phyloP scores from a whole-genome alignment of 2,329 filamentous ascomycete species.

The Cladorrhinum sp. region DNA sequence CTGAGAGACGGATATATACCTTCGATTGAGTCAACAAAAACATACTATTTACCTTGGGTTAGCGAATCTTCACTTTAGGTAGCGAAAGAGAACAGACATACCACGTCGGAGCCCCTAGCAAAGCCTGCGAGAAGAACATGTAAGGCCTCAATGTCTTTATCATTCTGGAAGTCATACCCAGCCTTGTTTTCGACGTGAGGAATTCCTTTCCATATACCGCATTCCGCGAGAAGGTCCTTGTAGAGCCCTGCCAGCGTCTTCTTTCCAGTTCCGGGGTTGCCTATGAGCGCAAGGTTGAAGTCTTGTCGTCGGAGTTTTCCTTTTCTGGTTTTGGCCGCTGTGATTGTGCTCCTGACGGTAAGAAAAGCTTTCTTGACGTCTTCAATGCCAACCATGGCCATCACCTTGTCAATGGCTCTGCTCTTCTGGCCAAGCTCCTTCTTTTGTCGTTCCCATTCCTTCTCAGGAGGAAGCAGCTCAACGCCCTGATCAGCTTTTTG shows the following conservation, averaged over 20 bases:
- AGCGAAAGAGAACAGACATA: neutral
- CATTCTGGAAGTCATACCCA: slow-evolving; percentile 2
- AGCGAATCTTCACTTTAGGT: neutral
- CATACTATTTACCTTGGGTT: neutral
- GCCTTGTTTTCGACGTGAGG: neutral
- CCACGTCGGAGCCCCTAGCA: neutral
- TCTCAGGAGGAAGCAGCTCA: slow-evolving; percentile 5
- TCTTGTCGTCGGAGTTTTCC: slow-evolving; percentile 43
- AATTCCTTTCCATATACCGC: slow-evolving; percentile 1
- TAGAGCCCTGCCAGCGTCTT: slow-evolving; percentile 60
- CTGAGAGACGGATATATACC: neutral
- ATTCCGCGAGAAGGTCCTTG: slow-evolving; percentile 45
- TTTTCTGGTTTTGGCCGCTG: slow-evolving; percentile 1
- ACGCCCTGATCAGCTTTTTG: neutral
- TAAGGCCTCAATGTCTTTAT: neutral
- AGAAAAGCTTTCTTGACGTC: slow-evolving; percentile 59
- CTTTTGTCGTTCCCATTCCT: slow-evolving; percentile 36
- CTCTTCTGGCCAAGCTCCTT: slow-evolving; percentile 51
- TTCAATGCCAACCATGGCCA: slow-evolving; percentile 62
- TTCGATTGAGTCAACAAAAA: slow-evolving; percentile 9
- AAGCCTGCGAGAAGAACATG: neutral
- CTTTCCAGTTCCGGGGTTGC: slow-evolving; percentile 44
- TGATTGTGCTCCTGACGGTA: slow-evolving; percentile 48
- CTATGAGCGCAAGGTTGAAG: slow-evolving; percentile 41
- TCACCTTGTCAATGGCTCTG: slow-evolving; percentile 55